phyloP scores from a whole-genome alignment of 192 early-diverging fungal genomes.

The Coemansia sp. region DNA sequence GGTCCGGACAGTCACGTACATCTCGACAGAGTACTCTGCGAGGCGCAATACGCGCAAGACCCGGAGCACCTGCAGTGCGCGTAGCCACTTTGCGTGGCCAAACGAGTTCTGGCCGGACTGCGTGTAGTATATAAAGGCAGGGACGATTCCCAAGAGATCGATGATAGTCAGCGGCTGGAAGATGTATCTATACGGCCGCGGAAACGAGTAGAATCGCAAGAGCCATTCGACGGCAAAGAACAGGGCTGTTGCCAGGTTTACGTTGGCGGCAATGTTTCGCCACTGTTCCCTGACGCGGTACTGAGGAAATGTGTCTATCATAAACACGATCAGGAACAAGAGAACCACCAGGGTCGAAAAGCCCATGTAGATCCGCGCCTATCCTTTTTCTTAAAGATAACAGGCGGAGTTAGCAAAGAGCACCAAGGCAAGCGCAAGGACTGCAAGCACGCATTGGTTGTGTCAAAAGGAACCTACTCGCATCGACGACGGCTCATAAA shows the following conservation, averaged over 20 bases:
- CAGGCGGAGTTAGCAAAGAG: neutral
- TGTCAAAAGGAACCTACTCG: conserved; percentile 12
- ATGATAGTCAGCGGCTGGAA: conserved; percentile 41
- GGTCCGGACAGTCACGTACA: conserved; percentile 52
- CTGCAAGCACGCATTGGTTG: neutral
- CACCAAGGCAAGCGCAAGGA: neutral
- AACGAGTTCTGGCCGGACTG: conserved; percentile 7
- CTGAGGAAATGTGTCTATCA: conserved; percentile 54
- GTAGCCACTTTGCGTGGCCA: conserved; percentile 46
- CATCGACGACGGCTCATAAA: conserved; percentile 49
- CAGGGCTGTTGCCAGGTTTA: conserved; percentile 40
- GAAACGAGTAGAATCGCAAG: conserved; percentile 43
- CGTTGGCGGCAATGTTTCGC: conserved; percentile 27
- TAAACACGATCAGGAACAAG: conserved; percentile 56
- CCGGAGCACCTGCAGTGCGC: conserved; percentile 45
- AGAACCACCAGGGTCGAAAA: conserved; percentile 44
- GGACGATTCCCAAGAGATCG: conserved; percentile 42
- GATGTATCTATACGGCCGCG: conserved; percentile 16
- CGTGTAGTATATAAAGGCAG: conserved; percentile 29
- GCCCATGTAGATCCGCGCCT: conserved; percentile 45
- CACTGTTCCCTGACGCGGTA: conserved; percentile 38
- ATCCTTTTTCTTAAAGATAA: neutral
- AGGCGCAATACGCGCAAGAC: conserved; percentile 47
- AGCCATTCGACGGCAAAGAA: conserved; percentile 49
- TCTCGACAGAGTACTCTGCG: conserved; percentile 47